Conservation (phyloP, 106 monocot species). For the Amphibolis antarctica region DNA sequence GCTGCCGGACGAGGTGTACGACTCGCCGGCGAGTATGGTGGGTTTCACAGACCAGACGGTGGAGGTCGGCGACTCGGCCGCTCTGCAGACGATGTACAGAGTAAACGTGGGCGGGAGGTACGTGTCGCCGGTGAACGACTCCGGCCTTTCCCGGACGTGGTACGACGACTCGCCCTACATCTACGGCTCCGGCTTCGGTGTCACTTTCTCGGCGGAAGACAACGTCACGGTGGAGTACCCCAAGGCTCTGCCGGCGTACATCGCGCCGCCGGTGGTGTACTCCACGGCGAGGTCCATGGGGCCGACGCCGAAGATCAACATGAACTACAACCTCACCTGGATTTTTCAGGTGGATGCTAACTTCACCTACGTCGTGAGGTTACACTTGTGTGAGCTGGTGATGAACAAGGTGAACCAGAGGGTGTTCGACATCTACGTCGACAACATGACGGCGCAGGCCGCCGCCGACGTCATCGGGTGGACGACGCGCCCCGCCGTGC, state of each 20-base stretch:
- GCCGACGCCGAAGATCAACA: conserved; percentile 18
- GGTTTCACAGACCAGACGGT: conserved; percentile 2
- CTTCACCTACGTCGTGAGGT: conserved; percentile 47
- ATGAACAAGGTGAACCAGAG: conserved; percentile 25
- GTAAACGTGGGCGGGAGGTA: conserved; percentile 11
- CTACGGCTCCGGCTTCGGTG: conserved; percentile 38
- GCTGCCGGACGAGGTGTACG: conserved; percentile 4
- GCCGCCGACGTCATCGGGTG: conserved; percentile 19
- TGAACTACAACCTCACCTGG: conserved; percentile 75
- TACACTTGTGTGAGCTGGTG: conserved; percentile 70
- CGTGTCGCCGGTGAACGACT: conserved; percentile 4
- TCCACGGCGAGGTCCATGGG: conserved; percentile 66
- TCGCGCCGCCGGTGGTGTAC: conserved; percentile 59
- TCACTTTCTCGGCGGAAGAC: conserved; percentile 29
- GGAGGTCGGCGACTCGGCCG: conserved; percentile 6
- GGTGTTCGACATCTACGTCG: conserved; percentile 35
- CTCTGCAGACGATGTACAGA: conserved; percentile 8
- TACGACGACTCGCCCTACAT: conserved; percentile 45
- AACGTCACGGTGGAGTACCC: conserved; percentile 48
- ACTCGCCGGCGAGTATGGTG: background rate
- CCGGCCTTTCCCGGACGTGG: conserved; percentile 37
- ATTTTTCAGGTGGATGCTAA: conserved; percentile 43
- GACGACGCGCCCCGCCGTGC: conserved; percentile 19
- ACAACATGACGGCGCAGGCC: conserved; percentile 25
- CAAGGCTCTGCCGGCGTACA: conserved; percentile 16